A percentile compares a stretch with the other conserved stretches of the same genome.
phyloP scores from a whole-genome alignment of 2,329 filamentous ascomycete species.

The Penicillium sumatraense region DNA sequence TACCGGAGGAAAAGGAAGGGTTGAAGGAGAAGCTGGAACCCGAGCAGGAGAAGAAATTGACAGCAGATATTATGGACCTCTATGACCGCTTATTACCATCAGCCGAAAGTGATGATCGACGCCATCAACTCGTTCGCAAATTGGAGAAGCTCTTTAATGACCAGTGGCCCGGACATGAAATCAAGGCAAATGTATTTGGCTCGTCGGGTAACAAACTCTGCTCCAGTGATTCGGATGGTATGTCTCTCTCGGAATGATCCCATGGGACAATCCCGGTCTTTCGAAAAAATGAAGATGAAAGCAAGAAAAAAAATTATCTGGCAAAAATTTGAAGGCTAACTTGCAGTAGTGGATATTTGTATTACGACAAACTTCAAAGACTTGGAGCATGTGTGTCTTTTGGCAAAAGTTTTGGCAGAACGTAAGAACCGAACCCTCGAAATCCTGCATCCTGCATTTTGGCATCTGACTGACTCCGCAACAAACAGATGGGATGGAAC shows the following conservation, averaged over 20 bases:
- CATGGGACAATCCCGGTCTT: background rate
- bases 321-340: conserved; percentile 28
- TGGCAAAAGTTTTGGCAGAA: conserved; percentile 82
- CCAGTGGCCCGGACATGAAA: conserved; percentile 89
- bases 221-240: conserved; percentile 95
- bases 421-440: conserved; percentile 61
- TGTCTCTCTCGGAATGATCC: conserved; percentile 32
- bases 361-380: conserved; percentile 90
- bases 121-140: conserved; percentile 79
- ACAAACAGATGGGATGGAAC: conserved; percentile 87
- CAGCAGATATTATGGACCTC: conserved; percentile 80
- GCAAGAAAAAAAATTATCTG: background rate
- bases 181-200: conserved; percentile 93
- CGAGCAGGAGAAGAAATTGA: conserved; percentile 75
- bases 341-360: conserved; percentile 82
- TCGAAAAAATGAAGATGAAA: too few relatives aligned
- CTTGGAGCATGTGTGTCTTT: conserved; percentile 85
- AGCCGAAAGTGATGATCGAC: conserved; percentile 74
- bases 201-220: conserved; percentile 95
- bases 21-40: conserved; percentile 72
- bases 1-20: conserved; percentile 71
- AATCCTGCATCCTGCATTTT: background rate
- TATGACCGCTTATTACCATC: conserved; percentile 87
- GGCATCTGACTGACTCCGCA: background rate
- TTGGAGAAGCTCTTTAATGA: conserved; percentile 85